Conservation (phyloP, 1,284 basidiomycete genomes). For the Ustilago bromivora region DNA sequence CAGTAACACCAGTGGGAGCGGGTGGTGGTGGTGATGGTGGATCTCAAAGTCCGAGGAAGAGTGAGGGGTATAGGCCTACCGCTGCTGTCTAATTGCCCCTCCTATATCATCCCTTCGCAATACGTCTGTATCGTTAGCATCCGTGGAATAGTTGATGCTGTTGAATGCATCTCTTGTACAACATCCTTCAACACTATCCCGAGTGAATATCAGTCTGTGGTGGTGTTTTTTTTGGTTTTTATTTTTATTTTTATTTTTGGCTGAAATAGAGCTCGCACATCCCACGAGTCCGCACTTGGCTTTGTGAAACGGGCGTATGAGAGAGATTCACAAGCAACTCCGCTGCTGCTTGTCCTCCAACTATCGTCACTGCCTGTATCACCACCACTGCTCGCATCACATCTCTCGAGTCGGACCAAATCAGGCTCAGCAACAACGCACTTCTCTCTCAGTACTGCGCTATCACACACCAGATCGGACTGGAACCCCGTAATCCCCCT, state of each 20-base stretch:
- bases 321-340: constrained; percentile 1
- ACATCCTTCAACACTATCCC: not conserved
- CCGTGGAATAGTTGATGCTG: not conserved
- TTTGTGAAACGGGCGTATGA: not conserved
- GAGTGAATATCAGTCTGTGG: no score
- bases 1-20: not conserved
- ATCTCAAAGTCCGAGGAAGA: constrained; percentile 34
- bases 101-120: not conserved
- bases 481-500: no score
- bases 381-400: not conserved
- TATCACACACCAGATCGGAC: not conserved
- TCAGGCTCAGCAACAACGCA: no score
- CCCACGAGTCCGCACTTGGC: not conserved
- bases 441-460: not conserved
- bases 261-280: constrained; percentile 10
- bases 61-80: constrained; percentile 41
- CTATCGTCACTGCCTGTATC: no score
- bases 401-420: no score
- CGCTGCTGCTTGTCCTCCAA: not conserved
- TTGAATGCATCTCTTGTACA: constrained; percentile 5
- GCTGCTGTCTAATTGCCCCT: constrained; percentile 29
- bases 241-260: not conserved
- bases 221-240: no score
- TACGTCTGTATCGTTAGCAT: not conserved
- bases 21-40: constrained; percentile 7